Evolutionary conservation across 2,329 filamentous ascomycete genomes (phyloP).

Genomic region (Pezicula carpinea): DNA sequence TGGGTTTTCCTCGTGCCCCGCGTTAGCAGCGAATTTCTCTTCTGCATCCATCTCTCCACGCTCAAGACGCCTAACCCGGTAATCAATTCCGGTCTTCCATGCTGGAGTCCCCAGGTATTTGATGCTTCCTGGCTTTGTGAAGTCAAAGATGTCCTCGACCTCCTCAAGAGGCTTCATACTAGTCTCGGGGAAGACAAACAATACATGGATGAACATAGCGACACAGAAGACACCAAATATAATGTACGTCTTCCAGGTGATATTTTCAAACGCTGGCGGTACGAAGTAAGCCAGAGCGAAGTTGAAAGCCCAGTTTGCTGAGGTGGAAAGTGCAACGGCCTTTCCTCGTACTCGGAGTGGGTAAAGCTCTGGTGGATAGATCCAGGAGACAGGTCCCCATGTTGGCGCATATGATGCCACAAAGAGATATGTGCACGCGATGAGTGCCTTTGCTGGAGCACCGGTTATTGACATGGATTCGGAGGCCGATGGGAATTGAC

Average conservation of each 20-base stretch:
- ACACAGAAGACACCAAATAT: constrained; percentile 48
- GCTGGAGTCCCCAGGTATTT: constrained; percentile 23
- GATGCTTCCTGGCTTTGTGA: constrained; percentile 28
- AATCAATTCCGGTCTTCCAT: constrained; percentile 25
- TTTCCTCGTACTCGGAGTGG: constrained; percentile 46
- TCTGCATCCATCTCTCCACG: constrained; percentile 24
- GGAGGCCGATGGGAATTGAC: constrained; percentile 32
- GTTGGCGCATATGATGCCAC: constrained; percentile 50
- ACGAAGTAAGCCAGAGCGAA: constrained; percentile 45
- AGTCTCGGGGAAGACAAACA: constrained; percentile 54
- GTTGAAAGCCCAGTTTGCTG: constrained; percentile 47
- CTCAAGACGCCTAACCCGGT: constrained; percentile 16
- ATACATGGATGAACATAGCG: constrained; percentile 45
- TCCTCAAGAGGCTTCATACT: constrained; percentile 51
- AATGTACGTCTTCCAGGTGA: constrained; percentile 47
- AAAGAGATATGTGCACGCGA: constrained; percentile 63
- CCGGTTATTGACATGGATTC: constrained; percentile 46
- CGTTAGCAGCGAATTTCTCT: constrained; percentile 19
- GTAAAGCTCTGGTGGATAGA: constrained; percentile 45
- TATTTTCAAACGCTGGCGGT: constrained; percentile 39
- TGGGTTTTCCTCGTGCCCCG: constrained; percentile 3
- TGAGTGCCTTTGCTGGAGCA: constrained; percentile 48
- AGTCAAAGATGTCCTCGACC: constrained; percentile 38
- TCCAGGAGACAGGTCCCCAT: constrained; percentile 47
- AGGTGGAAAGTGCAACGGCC: constrained; percentile 47